A percentile compares a stretch with the other conserved stretches of the same genome.
phyloP scores from a whole-genome alignment of 179 eudicot species.

The Beta lomatogona region DNA sequence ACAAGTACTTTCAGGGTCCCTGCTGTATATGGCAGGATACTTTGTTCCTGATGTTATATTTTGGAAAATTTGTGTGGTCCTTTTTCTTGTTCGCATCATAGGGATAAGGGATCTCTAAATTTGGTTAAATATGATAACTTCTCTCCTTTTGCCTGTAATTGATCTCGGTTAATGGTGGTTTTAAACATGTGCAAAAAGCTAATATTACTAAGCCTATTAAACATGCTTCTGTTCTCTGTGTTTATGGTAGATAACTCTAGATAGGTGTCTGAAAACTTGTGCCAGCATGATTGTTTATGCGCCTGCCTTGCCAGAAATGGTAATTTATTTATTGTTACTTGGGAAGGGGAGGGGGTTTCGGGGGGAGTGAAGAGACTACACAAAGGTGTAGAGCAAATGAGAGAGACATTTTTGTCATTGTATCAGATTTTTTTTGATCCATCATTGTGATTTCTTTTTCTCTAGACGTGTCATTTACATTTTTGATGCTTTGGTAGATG shows the following conservation, averaged over 20 bases:
- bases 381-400: neutral
- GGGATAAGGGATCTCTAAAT: neutral
- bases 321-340: neutral
- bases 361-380: neutral
- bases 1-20: neutral
- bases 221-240: neutral
- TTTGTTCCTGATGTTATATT: neutral
- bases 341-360: neutral
- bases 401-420: neutral
- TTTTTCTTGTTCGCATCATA: neutral
- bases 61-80: neutral
- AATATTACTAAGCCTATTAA: neutral
- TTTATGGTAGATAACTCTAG: neutral
- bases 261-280: neutral
- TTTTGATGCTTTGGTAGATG: slow-evolving; percentile 14
- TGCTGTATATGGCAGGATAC: slow-evolving; percentile 2
- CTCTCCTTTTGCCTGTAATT: neutral
- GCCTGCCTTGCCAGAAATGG: neutral
- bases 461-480: slow-evolving; percentile 23
- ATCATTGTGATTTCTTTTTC: slow-evolving; percentile 1
- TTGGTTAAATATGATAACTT: neutral
- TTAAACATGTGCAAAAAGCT: neutral
- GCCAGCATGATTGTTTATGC: neutral
- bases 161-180: neutral
- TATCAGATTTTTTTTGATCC: slow-evolving; percentile 2